Evolutionary conservation across 441 rosid genomes (phyloP).

Genomic region (Mallotus repandus): DNA sequence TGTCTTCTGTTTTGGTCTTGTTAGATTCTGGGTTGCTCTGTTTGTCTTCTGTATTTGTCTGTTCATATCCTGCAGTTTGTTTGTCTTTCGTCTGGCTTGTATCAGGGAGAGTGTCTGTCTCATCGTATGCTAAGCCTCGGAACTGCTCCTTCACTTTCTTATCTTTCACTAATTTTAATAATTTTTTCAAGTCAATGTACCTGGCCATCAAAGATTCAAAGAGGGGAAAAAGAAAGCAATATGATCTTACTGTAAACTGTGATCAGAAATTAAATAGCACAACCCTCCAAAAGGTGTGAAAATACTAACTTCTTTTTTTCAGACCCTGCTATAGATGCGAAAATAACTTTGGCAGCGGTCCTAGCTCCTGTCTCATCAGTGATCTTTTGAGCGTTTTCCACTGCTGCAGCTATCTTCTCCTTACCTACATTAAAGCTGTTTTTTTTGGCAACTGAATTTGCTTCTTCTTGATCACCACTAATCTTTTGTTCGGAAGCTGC

Average conservation of each 20-base stretch:
- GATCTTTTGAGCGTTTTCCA: neutral
- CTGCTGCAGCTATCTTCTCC: neutral
- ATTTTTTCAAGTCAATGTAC: conserved; percentile 55
- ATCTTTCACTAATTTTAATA: conserved; percentile 60
- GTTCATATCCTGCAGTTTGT: no score
- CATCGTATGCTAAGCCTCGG: conserved; percentile 35
- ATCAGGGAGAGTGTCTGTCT: no score
- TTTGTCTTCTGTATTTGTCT: neutral
- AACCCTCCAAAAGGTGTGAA: neutral
- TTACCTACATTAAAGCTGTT: neutral
- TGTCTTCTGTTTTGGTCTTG: neutral
- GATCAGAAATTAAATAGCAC: neutral
- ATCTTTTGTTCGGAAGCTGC: conserved; percentile 21
- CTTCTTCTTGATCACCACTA: neutral
- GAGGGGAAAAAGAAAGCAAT: neutral
- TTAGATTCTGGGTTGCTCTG: neutral
- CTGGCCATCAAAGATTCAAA: conserved; percentile 25
- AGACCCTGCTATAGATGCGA: conserved; percentile 44
- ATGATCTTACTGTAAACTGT: neutral
- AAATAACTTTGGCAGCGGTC: conserved; percentile 49
- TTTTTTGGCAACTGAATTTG: neutral
- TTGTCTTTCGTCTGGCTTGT: no score
- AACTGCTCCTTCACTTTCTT: conserved; percentile 68
- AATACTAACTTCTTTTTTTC: conserved; percentile 35
- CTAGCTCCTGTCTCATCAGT: conserved; percentile 36